phyloP scores from a whole-genome alignment of 139 green algal species.

The Volvox africanus region DNA sequence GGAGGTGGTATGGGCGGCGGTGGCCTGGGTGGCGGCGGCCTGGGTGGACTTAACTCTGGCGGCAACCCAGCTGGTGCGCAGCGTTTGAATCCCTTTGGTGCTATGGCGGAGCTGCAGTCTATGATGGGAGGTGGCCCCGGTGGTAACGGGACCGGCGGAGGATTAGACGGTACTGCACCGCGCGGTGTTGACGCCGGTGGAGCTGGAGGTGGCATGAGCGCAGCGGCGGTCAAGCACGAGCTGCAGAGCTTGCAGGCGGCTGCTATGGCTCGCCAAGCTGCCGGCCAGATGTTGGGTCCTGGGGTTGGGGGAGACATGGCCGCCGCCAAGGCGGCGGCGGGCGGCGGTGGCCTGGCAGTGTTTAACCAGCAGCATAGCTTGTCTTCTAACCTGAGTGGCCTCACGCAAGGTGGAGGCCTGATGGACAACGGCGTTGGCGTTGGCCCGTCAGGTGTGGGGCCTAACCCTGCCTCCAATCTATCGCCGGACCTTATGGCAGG shows the following conservation, averaged over 20 bases:
- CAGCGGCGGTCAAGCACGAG: constrained; percentile 37
- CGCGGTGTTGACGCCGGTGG: constrained; percentile 2
- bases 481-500: constrained; percentile 26
- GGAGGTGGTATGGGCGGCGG: background rate
- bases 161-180: background rate
- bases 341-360: background rate
- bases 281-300: background rate
- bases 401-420: background rate
- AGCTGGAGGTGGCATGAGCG: constrained; percentile 13
- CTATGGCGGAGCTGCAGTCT: constrained; percentile 16
- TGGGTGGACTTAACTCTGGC: background rate
- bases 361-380: constrained; percentile 12
- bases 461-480: background rate
- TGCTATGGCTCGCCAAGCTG: constrained; percentile 2
- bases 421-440: constrained; percentile 46
- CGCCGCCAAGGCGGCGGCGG: background rate
- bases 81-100: constrained; percentile 40
- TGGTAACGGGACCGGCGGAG: background rate
- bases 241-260: constrained; percentile 27
- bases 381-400: background rate
- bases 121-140: constrained; percentile 16
- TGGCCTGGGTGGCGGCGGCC: constrained; percentile 7
- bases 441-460: background rate
- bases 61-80: constrained; percentile 17
- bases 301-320: background rate